Base-by-base conservation (phyloP, 306 rosid species). In the Arachis stenosperma region DNA sequence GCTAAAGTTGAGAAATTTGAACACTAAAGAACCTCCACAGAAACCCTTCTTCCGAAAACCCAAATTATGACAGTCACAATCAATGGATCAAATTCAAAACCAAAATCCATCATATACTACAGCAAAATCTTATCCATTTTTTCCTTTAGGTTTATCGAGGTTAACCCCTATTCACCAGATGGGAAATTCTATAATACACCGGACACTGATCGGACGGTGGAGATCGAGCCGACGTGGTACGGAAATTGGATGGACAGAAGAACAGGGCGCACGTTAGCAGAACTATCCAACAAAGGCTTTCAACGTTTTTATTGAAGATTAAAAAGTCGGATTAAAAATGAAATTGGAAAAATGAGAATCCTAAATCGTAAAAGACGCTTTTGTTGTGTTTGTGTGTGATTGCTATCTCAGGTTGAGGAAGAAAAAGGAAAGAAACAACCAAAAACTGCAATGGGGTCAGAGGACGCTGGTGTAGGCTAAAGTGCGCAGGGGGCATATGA, bases 221-320 rank as follows among this genome's bases (percentile, higher is more conserved):
- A 43, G 54, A 33, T n/a, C 57, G 43, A 42, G 9, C 8, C 50
- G 72, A 53, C 55, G 17, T 9, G 48, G 53, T 39, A 65, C 17
- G 43, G 77, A 61, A 48, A 11, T 13, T 48, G 54, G 13, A 33
- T 64, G 60, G 44, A 78, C 57, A 76, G 50, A 50, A 43, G 58
- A 7, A 27, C 13, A 13, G 36, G 9, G 87, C 84, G 82, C 72
- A 77, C 44, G 61, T 64, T 80, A 72, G 78, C 78, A 75, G 27
- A 54, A 15, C 9, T 64, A 33, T 33, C 2, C 37, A n/a, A 40
- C 9, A 2, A 58, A 29, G 47, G 57, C 29, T 4, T 41, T 6
- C 2, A 65, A 41, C 41, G 52, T 37, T 62, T 30, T 14, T 11
- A 2, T 8, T 3, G 8, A 3, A 36, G 5, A 3, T 2, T n/a